phyloP scores from a whole-genome alignment of 305 asterid genomes.

The Plantago coronopus region DNA sequence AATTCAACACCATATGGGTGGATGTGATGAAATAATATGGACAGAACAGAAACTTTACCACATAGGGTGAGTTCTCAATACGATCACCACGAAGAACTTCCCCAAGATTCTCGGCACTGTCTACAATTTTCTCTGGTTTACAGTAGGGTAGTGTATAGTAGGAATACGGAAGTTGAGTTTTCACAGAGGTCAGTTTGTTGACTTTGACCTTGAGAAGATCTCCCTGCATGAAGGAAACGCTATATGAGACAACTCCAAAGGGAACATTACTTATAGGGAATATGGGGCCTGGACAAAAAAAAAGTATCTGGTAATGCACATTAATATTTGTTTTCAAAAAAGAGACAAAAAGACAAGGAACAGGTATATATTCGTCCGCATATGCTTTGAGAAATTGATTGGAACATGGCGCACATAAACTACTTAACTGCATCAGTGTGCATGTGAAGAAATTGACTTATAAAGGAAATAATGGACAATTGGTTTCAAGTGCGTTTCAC shows the following conservation, averaged over 20 bases:
- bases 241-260: slow-evolving; percentile 16
- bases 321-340: neutral
- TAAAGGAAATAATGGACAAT: neutral
- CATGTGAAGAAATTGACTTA: neutral
- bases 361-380: neutral
- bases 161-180: slow-evolving; percentile 80
- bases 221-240: slow-evolving; percentile 46
- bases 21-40: neutral
- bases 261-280: neutral
- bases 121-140: slow-evolving; percentile 56
- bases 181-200: slow-evolving; percentile 74
- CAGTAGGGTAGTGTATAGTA: slow-evolving; percentile 76
- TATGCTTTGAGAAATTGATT: neutral
- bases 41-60: slow-evolving; percentile 33
- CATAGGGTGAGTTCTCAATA: slow-evolving; percentile 83
- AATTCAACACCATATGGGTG: neutral
- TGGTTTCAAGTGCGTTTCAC: neutral
- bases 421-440: neutral
- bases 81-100: slow-evolving; percentile 96
- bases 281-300: neutral
- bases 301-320: neutral
- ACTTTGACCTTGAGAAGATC: slow-evolving; percentile 81
- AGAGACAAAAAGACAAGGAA: neutral
- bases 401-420: neutral
- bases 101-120: slow-evolving; percentile 92